These are phyloP conservation scores for Sicyos baderoa DNA, from an alignment of 306 rosid species.

Conservation along the genomic window DNA sequence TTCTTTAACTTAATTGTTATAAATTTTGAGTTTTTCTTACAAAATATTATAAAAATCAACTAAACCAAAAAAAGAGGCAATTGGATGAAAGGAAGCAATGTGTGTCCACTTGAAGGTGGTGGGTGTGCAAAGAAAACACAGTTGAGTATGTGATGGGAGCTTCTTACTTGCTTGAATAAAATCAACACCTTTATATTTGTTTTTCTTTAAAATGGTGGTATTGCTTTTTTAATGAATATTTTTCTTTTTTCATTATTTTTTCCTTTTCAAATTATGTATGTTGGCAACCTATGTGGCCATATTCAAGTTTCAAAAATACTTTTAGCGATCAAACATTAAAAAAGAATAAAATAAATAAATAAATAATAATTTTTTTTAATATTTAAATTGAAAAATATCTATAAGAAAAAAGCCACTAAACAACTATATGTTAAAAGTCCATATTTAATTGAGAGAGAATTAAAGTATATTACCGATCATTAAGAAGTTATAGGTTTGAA, in stretches of 20 bases:
- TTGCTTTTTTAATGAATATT: not conserved
- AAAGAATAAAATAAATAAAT: not conserved
- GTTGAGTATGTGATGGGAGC: conserved; percentile 8
- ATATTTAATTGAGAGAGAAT: not conserved
- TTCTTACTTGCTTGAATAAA: conserved; percentile 13
- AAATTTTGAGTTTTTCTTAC: not conserved
- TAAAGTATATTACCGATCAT: no score
- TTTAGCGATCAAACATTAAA: not conserved
- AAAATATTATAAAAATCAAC: not conserved
- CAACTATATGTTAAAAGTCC: not conserved
- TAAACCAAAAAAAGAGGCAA: not conserved
- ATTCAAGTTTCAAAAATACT: not conserved
- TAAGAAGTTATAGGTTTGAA: no score
- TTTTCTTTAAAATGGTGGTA: not conserved
- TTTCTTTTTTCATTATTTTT: not conserved
- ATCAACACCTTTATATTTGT: not conserved
- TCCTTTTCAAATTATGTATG: not conserved
- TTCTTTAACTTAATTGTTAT: not conserved
- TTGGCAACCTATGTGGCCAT: not conserved
- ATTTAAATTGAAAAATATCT: not conserved
- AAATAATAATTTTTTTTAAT: no score
- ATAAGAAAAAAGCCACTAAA: not conserved
- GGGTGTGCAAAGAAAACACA: conserved; percentile 5
- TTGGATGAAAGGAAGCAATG: not conserved
- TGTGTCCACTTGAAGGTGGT: conserved; percentile 3